These are phyloP conservation scores for Rubroshorea leprosula DNA, from an alignment of 345 rosid genomes.

Conservation along the genomic window DNA sequence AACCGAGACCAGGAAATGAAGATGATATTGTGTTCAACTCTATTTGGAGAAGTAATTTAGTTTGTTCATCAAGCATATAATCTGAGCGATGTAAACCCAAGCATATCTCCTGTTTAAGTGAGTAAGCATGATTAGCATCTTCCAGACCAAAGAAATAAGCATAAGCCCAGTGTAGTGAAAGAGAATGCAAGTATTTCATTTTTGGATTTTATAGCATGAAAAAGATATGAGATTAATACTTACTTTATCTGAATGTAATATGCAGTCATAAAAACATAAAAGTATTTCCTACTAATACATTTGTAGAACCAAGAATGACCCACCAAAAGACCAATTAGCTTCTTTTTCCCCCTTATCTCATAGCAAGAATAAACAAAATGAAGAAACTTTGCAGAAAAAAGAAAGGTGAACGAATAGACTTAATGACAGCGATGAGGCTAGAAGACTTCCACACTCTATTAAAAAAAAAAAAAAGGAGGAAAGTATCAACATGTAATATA, in stretches of 20 bases:
- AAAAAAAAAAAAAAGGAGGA: too few species aligned
- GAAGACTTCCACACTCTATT: not conserved
- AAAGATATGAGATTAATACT: not conserved
- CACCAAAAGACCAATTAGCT: too few species aligned
- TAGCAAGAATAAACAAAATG: too few species aligned
- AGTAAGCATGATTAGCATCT: slow-evolving; percentile 17
- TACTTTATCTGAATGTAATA: not conserved
- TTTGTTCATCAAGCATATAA: slow-evolving; percentile 95
- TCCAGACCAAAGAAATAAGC: not conserved
- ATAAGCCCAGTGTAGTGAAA: not conserved
- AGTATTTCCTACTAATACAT: too few species aligned
- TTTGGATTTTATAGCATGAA: not conserved
- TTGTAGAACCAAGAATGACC: too few species aligned
- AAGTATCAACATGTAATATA: too few species aligned
- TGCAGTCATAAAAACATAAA: not conserved
- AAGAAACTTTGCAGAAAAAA: not conserved
- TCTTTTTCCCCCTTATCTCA: too few species aligned
- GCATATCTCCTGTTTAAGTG: slow-evolving; percentile 62
- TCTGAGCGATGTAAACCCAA: slow-evolving; percentile 97
- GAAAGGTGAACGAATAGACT: not conserved
- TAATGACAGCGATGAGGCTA: not conserved
- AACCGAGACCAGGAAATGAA: slow-evolving; percentile 81
- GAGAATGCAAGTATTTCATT: too few species aligned
- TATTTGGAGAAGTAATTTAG: slow-evolving; percentile 87
- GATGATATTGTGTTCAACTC: slow-evolving; percentile 88